A percentile compares a stretch with the other conserved stretches of the same genome.
Conservation (phyloP, 2,329 filamentous ascomycete genomes). For the Gaeumannomyces tritici region DNA sequence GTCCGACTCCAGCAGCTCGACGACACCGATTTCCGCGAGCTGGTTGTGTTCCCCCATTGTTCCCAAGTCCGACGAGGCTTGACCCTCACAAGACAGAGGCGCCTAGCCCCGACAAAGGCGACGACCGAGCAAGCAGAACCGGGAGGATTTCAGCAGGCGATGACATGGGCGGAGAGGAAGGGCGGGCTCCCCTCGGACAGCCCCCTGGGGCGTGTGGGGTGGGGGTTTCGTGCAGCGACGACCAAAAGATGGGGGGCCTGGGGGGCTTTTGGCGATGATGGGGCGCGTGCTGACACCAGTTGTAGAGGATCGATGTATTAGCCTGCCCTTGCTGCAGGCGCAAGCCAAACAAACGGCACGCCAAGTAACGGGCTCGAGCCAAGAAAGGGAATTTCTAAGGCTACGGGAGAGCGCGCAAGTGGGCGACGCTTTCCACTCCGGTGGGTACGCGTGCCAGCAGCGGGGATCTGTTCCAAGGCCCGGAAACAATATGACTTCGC, state of each 20-base stretch:
- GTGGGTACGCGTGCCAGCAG: neutral
- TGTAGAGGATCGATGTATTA: neutral
- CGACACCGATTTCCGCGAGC: slow-evolving; percentile 15
- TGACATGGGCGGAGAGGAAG: neutral
- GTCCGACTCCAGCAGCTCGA: slow-evolving; percentile 28
- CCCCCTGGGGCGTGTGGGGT: neutral
- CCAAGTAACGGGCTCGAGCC: neutral
- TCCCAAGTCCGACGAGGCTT: neutral
- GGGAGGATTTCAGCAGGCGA: neutral
- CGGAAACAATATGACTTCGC: neutral
- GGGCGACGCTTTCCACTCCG: neutral
- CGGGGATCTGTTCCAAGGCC: neutral
- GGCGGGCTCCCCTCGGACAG: neutral
- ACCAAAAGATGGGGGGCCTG: too few species aligned
- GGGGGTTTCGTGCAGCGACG: neutral
- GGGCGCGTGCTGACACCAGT: neutral
- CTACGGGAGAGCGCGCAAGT: neutral
- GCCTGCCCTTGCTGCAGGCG: too few species aligned
- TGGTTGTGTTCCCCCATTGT: neutral
- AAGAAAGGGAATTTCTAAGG: neutral
- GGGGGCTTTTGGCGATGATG: neutral
- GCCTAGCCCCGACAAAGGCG: neutral
- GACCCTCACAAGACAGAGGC: too few species aligned
- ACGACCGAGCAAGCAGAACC: neutral
- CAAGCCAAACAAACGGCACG: neutral